Evolutionary conservation across 2,329 filamentous ascomycete species (phyloP).

Genomic region (Ophiostoma ulmi): DNA sequence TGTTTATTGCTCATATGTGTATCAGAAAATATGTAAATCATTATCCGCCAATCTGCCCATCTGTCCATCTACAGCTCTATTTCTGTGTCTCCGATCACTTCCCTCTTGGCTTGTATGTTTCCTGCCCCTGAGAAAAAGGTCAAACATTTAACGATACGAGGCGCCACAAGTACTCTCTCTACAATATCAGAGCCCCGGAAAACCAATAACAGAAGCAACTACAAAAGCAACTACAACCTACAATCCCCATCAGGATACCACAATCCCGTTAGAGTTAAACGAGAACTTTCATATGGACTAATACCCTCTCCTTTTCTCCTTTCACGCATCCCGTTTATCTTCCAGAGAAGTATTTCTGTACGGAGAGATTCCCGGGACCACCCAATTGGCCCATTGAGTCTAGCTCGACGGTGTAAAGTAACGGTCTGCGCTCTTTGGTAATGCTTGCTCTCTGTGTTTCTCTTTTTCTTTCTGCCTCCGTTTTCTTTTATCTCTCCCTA

Average conservation of each 20-base stretch:
- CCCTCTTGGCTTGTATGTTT: background rate
- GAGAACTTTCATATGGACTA: background rate
- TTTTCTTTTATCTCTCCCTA: background rate
- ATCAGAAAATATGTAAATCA: background rate
- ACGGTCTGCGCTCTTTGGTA: background rate
- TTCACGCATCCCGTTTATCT: background rate
- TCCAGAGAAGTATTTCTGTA: background rate
- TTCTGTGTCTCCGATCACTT: background rate
- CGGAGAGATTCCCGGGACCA: background rate
- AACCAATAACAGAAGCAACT: background rate
- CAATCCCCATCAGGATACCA: background rate
- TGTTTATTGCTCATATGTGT: background rate
- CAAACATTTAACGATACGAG: background rate
- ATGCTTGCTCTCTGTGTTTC: background rate
- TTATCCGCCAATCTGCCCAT: background rate
- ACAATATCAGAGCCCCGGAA: background rate
- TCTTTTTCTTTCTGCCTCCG: background rate
- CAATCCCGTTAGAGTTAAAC: background rate
- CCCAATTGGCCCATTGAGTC: background rate
- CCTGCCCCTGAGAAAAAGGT: background rate
- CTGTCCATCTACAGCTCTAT: background rate
- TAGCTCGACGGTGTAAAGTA: background rate
- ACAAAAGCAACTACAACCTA: background rate
- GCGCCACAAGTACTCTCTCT: background rate
- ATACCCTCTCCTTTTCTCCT: background rate